Conservation (phyloP, 176 grass and related monocot genomes). For the Lolium rigidum region DNA sequence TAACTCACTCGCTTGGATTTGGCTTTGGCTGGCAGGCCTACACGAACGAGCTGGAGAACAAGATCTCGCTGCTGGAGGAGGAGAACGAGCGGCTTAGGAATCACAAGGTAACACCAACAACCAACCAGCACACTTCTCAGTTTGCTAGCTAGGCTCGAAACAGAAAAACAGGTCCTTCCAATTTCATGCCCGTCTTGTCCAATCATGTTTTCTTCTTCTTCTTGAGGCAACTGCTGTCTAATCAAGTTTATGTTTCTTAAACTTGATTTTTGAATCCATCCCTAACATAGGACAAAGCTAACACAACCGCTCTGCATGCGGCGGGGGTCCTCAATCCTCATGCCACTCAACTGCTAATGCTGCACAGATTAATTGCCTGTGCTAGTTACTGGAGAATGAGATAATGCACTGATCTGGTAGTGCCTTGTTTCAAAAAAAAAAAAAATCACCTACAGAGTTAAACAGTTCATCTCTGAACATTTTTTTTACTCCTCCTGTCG, state of each 20-base stretch:
- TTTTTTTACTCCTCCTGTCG: neutral
- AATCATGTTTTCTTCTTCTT: neutral
- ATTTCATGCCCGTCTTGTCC: neutral
- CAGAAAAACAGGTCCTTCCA: neutral
- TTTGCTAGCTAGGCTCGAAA: neutral
- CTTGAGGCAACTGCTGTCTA: neutral
- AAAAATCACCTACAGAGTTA: conserved; percentile 1
- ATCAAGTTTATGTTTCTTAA: neutral
- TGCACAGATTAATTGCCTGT: neutral
- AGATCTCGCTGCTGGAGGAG: conserved; percentile 76
- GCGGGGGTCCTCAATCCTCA: no score
- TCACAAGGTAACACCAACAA: conserved; percentile 51
- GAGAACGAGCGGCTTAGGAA: conserved; percentile 64
- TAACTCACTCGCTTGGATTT: neutral
- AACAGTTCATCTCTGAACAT: conserved; percentile 11
- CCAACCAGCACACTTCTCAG: neutral
- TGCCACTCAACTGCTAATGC: neutral
- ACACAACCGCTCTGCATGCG: neutral
- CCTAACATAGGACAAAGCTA: conserved; percentile 14
- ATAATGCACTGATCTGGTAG: neutral
- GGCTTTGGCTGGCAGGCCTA: conserved; percentile 60
- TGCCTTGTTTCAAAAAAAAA: neutral
- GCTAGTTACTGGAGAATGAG: neutral
- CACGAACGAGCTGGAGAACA: conserved; percentile 91
- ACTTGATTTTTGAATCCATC: neutral